A percentile compares a stretch with the other conserved stretches of the same genome.
Evolutionary conservation across 129 eudicot genomes (phyloP).

Genomic region (Tanacetum coccineum): DNA sequence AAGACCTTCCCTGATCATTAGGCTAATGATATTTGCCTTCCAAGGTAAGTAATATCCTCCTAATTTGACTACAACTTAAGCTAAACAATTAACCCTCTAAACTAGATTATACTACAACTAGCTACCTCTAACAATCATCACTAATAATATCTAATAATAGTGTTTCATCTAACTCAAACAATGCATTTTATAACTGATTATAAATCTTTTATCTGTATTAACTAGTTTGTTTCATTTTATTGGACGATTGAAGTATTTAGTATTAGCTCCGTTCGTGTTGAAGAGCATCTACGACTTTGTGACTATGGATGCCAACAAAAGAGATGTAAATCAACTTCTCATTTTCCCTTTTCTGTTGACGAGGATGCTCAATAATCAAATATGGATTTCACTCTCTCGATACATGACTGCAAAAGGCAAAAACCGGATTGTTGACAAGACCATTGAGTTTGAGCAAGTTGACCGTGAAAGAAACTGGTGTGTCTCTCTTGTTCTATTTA

Average conservation of each 20-base stretch:
- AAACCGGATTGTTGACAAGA: conserved; percentile 58
- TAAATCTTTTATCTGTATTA: neutral
- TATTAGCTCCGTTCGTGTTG: conserved; percentile 57
- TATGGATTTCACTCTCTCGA: conserved; percentile 76
- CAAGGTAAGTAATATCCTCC: too few relatives aligned
- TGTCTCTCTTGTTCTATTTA: neutral
- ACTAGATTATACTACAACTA: too few relatives aligned
- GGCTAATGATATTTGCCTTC: too few relatives aligned
- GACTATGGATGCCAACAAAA: conserved; percentile 28
- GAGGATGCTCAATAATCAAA: conserved; percentile 60
- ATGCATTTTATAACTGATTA: neutral
- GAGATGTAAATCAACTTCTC: conserved; percentile 30
- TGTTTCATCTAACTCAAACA: neutral
- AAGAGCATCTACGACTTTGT: conserved; percentile 40
- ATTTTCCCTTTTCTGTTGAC: conserved; percentile 41
- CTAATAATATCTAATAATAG: too few relatives aligned
- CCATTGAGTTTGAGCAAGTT: conserved; percentile 78
- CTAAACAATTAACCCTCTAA: too few relatives aligned
- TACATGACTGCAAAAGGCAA: conserved; percentile 71
- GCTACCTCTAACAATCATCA: too few relatives aligned
- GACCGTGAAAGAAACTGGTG: conserved; percentile 74
- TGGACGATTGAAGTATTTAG: conserved; percentile 39
- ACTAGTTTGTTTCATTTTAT: conserved; percentile 2
- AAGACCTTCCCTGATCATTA: too few relatives aligned
- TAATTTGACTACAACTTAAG: too few relatives aligned